These are phyloP conservation scores for Antonospora locustae DNA, from an alignment of 371 early-diverging fungal genomes.

Conservation along the genomic window DNA sequence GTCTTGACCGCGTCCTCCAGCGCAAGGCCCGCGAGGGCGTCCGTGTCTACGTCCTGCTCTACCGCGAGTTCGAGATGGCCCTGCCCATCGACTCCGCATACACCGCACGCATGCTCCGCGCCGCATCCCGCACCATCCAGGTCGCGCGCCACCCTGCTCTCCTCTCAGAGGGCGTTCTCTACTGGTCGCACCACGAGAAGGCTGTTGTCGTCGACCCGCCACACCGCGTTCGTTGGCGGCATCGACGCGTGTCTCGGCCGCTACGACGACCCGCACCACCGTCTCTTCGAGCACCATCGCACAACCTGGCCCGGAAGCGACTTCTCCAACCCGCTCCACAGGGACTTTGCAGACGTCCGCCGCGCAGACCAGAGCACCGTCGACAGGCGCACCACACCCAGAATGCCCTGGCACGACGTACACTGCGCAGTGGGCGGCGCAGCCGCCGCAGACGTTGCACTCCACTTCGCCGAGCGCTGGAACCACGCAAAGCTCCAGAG, in stretches of 20 bases:
- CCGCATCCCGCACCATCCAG: conserved; percentile 64
- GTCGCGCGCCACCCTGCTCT: conserved; percentile 54
- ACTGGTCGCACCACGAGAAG: conserved; percentile 65
- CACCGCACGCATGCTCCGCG: conserved; percentile 64
- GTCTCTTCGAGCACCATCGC: conserved; percentile 57
- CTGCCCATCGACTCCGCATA: conserved; percentile 65
- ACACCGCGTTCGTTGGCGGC: conserved; percentile 71
- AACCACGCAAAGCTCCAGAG: conserved; percentile 64
- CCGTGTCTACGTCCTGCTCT: conserved; percentile 69
- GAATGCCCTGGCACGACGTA: conserved; percentile 92
- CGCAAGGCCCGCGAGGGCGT: conserved; percentile 71
- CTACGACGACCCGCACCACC: conserved; percentile 67
- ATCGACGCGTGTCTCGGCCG: conserved; percentile 77
- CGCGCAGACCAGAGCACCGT: conserved; percentile 57
- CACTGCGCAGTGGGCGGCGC: conserved; percentile 58
- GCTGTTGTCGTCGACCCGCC: conserved; percentile 66
- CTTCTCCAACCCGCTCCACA: conserved; percentile 73
- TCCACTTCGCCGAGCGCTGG: conserved; percentile 78
- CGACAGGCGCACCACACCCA: conserved; percentile 55
- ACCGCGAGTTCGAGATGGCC: conserved; percentile 69
- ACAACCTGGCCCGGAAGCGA: conserved; percentile 67
- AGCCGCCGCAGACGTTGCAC: conserved; percentile 65
- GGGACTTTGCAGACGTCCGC: conserved; percentile 65
- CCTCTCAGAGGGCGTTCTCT: conserved; percentile 59
- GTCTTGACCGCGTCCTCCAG: conserved; percentile 66